A percentile compares a stretch with the other conserved stretches of the same genome.
Evolutionary conservation across 768 basidiomycete species (phyloP).

Genomic region (Mycena haematopus): DNA sequence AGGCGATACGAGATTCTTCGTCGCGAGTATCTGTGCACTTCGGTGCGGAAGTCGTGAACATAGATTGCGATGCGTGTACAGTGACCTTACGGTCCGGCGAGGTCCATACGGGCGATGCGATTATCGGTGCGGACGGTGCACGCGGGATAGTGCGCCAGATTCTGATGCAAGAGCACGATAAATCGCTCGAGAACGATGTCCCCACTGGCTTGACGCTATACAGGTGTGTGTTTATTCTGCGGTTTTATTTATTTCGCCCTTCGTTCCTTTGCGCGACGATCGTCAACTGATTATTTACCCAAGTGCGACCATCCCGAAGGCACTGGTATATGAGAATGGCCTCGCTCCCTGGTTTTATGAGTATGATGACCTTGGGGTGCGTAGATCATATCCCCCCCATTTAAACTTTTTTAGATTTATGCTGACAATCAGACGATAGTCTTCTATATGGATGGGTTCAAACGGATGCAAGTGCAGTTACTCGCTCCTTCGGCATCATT

Average conservation of each 20-base stretch:
- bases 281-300: too few species aligned
- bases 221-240: too few species aligned
- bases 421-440: too few species aligned
- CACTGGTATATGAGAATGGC: not conserved
- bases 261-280: too few species aligned
- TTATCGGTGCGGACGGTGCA: not conserved
- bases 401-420: too few species aligned
- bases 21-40: not conserved
- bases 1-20: not conserved
- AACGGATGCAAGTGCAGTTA: too few species aligned
- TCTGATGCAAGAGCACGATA: not conserved
- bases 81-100: not conserved
- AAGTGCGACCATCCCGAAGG: not conserved
- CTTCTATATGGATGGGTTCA: too few species aligned
- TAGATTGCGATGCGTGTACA: not conserved
- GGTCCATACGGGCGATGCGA: not conserved
- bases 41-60: not conserved
- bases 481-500: not conserved
- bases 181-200: not conserved
- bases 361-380: too few species aligned
- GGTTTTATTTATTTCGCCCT: too few species aligned
- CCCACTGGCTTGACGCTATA: not conserved
- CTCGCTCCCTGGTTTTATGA: too few species aligned
- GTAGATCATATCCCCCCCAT: too few species aligned
- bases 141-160: not conserved